phyloP scores from a whole-genome alignment of 2,329 filamentous ascomycete species.

The Dothistroma septosporum region DNA sequence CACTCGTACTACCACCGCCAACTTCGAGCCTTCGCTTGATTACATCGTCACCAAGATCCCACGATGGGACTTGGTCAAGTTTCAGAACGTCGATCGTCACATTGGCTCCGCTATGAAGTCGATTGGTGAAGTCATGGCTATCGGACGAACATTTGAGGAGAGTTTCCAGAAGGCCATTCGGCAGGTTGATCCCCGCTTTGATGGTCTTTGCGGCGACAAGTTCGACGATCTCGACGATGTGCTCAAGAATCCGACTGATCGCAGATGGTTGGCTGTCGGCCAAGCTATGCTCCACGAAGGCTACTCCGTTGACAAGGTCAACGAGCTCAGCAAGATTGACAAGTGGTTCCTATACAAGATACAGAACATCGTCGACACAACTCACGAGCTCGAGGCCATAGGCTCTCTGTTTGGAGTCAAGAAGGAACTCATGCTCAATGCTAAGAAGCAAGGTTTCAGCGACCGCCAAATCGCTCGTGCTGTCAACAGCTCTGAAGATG shows the following conservation, averaged over 20 bases:
- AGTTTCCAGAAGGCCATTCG: constrained; percentile 98
- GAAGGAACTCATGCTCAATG: constrained; percentile 81
- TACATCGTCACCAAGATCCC: constrained; percentile 99
- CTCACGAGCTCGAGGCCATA: constrained; percentile 75
- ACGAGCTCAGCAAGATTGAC: constrained; percentile 96
- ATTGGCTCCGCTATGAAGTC: constrained; percentile 99
- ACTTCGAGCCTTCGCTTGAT: constrained; percentile 95
- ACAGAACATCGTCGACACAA: constrained; percentile 91
- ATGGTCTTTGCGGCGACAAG: constrained; percentile 91
- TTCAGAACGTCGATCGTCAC: constrained; percentile 96
- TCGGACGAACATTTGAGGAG: constrained; percentile 96
- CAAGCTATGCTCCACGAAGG: constrained; percentile 97
- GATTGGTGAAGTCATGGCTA: constrained; percentile 98
- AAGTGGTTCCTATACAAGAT: constrained; percentile 99
- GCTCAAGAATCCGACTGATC: constrained; percentile 88
- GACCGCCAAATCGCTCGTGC: constrained; percentile 90
- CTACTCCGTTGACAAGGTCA: constrained; percentile 86
- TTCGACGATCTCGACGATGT: constrained; percentile 90
- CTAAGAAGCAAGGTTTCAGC: constrained; percentile 97
- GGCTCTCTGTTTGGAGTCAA: constrained; percentile 79
- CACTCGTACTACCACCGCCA: constrained; percentile 96
- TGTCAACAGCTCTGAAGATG: constrained; percentile 80
- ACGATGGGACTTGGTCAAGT: constrained; percentile 96
- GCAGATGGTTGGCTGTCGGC: constrained; percentile 93
- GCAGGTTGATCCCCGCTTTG: constrained; percentile 86